Evolutionary conservation across 2,329 filamentous ascomycete genomes (phyloP).

Genomic region (Penicillium sp.): DNA sequence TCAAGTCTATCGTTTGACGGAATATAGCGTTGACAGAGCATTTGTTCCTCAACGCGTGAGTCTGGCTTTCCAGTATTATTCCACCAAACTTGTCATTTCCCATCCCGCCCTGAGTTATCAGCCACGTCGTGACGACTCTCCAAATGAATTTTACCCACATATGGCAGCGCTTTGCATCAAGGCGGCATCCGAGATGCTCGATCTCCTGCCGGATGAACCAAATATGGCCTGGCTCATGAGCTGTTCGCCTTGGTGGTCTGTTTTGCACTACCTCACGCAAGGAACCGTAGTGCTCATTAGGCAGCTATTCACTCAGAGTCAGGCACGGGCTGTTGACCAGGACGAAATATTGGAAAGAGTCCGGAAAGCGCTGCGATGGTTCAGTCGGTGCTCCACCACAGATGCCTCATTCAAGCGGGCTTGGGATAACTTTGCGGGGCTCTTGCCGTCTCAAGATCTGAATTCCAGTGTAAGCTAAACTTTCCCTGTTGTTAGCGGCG

Average conservation of each 20-base stretch:
- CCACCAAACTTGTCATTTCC: slow-evolving; percentile 5
- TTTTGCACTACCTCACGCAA: slow-evolving; percentile 43
- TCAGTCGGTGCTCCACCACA: slow-evolving; percentile 34
- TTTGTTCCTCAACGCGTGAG: slow-evolving; percentile 4
- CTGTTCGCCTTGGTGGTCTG: slow-evolving; percentile 41
- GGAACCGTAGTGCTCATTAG: slow-evolving; percentile 40
- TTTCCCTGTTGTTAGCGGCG: neutral
- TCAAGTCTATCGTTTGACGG: neutral
- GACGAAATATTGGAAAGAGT: slow-evolving; percentile 26
- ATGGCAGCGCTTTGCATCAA: slow-evolving; percentile 38
- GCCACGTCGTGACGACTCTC: slow-evolving; percentile 15
- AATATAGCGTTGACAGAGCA: neutral
- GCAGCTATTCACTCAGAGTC: slow-evolving; percentile 33
- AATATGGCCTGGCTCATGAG: slow-evolving; percentile 32
- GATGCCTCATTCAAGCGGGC: slow-evolving; percentile 35
- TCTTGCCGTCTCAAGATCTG: slow-evolving; percentile 22
- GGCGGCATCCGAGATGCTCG: slow-evolving; percentile 33
- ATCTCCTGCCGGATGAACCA: slow-evolving; percentile 35
- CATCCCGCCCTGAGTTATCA: slow-evolving; percentile 2
- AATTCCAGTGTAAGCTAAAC: slow-evolving; percentile 10
- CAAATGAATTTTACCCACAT: slow-evolving; percentile 30
- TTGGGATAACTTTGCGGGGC: slow-evolving; percentile 30
- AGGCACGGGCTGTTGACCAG: slow-evolving; percentile 29
- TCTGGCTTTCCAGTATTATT: slow-evolving; percentile 9
- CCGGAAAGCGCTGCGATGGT: slow-evolving; percentile 39